These are phyloP conservation scores for Spirogloea muscicola DNA, from an alignment of 139 green algal genomes.

Conservation along the genomic window DNA sequence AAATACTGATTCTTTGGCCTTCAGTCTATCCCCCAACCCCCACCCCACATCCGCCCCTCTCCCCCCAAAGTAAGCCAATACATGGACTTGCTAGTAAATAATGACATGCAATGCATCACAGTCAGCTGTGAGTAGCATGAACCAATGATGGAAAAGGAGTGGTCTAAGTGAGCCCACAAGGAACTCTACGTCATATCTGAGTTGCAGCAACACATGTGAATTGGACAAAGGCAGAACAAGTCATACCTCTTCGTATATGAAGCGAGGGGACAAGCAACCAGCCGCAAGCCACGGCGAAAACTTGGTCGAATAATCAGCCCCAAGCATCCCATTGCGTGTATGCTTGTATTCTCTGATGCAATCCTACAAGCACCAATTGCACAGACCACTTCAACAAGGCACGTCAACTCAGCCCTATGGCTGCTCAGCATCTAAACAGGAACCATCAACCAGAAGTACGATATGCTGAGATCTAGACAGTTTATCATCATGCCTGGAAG, in stretches of 20 bases:
- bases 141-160: no score
- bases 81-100: no score
- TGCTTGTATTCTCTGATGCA: slow-evolving; percentile 59
- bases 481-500: slow-evolving; percentile 2
- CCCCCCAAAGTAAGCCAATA: no score
- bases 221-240: no score
- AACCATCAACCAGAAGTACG: neutral
- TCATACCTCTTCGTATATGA: slow-evolving; percentile 58
- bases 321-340: slow-evolving; percentile 90
- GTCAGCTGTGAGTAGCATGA: no score
- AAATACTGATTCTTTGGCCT: no score
- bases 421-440: neutral
- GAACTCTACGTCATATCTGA: no score
- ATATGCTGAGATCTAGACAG: neutral
- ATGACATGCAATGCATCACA: no score
- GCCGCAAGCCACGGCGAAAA: slow-evolving; percentile 82
- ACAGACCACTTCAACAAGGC: neutral
- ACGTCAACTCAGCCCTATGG: neutral
- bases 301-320: slow-evolving; percentile 91
- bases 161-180: no score
- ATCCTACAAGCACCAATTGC: slow-evolving; percentile 2
- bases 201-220: no score
- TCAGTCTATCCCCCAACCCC: no score
- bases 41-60: no score
- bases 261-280: slow-evolving; percentile 84